Conservation (phyloP, 768 basidiomycete species). For the Chlorophyllum brunneum region DNA sequence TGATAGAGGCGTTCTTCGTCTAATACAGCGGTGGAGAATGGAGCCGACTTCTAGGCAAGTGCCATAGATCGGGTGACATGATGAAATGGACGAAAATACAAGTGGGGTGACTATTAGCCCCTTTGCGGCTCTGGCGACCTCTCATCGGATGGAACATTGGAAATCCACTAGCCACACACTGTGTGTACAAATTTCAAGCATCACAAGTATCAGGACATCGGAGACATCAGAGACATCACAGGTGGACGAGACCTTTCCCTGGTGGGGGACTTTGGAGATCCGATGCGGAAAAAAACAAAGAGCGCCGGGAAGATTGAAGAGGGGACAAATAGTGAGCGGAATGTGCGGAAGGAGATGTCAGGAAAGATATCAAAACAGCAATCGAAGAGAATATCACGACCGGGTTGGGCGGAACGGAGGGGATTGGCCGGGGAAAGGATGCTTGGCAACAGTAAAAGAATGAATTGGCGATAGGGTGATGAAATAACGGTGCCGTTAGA, state of each 20-base stretch:
- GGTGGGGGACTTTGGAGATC: slow-evolving; percentile 2
- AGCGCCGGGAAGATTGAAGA: not conserved
- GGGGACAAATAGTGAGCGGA: not conserved
- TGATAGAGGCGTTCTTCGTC: not conserved
- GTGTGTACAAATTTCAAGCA: too few species aligned
- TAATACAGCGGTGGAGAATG: slow-evolving; percentile 11
- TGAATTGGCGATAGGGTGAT: slow-evolving; percentile 7
- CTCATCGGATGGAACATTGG: not conserved
- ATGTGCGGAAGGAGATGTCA: not conserved
- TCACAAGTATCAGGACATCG: not conserved
- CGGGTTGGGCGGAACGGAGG: slow-evolving; percentile 9
- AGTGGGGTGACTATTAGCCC: not conserved
- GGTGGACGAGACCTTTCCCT: not conserved
- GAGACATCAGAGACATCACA: not conserved
- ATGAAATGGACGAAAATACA: not conserved
- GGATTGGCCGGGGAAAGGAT: slow-evolving; percentile 9
- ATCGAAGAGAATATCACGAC: not conserved
- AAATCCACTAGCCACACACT: not conserved
- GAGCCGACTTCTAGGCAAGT: not conserved
- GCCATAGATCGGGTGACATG: not conserved
- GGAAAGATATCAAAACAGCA: not conserved
- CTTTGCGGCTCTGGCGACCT: too few species aligned
- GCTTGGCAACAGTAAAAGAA: slow-evolving; percentile 8
- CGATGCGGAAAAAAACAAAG: not conserved
- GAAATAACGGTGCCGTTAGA: slow-evolving; percentile 13